Base-by-base conservation (phyloP, 805 yeast genomes). In the Barnettozyma vustinii region DNA sequence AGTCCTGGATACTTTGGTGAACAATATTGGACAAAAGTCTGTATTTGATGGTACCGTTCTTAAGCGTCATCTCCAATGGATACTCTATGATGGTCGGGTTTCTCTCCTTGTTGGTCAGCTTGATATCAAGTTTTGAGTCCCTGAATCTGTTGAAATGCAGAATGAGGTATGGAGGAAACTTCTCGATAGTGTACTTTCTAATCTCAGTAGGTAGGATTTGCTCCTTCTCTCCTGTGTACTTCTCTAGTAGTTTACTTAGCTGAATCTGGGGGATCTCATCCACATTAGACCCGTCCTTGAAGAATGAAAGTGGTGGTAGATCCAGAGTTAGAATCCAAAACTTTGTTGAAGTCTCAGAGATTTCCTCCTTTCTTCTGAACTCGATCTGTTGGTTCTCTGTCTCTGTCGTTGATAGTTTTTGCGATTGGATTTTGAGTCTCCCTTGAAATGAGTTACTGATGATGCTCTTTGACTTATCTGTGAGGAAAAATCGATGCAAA, bases 61-160 rank as follows among this genome's bases (percentile, higher is more conserved):
- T 40, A 23, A 70, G 52, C 61, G 73, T 55, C 70, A 67, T 26
- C 33, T 50, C 52, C 16, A 55, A 67, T 8, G 83, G 77, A 58
- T 80, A 84, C 42, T 77, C 80, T 4, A 87, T 84, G 26, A 84
- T 74, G 1, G 86, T 83, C 30, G 81, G 80, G 56, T 81, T 83
- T 48, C 78, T 61, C 48, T 71, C 71, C 40, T 72, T 72, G 10
- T 73, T 63, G 0, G 65, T 56, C 15, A 65, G 58, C 12, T 65
- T 61, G 8, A 65, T 60, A 0, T 69, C 58, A 20, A 65, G 56
- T 10, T 64, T 63, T 13, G 62, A 57, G 23, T 70, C 71, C 12
- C 65, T 65, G 49, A 78, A 72, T 50, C 94, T 70, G 52, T 84
- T 79, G 48, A 80, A 72, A 56, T 79, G 80, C 2, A 87, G 55